Conservation (phyloP, 495 filamentous ascomycete genomes). For the Echria macrotheca region DNA sequence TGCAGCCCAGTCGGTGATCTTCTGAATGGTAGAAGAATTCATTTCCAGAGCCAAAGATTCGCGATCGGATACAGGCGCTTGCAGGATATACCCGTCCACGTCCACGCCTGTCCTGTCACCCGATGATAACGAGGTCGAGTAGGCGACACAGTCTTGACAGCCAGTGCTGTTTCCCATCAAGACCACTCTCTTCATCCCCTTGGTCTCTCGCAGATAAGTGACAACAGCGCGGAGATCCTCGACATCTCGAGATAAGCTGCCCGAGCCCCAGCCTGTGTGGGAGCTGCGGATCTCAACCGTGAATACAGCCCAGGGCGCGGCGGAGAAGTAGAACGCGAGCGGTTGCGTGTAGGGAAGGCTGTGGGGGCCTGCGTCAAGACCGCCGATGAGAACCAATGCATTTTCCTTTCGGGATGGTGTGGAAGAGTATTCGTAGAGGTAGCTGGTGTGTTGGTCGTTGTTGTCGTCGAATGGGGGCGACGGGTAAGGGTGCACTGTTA, state of each 20-base stretch:
- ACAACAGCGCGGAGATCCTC: slow-evolving; percentile 65
- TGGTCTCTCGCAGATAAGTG: slow-evolving; percentile 51
- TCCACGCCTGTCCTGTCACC: slow-evolving; percentile 30
- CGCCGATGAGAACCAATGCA: slow-evolving; percentile 74
- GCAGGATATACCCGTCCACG: slow-evolving; percentile 77
- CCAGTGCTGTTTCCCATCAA: slow-evolving; percentile 64
- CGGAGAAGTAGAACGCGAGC: neutral
- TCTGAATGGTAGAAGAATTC: no score
- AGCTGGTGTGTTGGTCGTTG: neutral
- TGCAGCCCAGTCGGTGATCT: slow-evolving; percentile 19
- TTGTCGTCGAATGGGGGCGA: no score
- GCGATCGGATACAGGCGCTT: slow-evolving; percentile 75
- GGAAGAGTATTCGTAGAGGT: slow-evolving; percentile 29
- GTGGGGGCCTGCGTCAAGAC: slow-evolving; percentile 67
- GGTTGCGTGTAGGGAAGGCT: neutral
- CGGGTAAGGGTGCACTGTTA: slow-evolving; percentile 1
- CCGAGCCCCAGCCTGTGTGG: slow-evolving; percentile 67
- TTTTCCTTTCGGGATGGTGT: slow-evolving; percentile 51
- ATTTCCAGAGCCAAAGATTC: slow-evolving; percentile 47
- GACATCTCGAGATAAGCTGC: slow-evolving; percentile 62
- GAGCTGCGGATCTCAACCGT: slow-evolving; percentile 42
- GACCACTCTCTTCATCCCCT: slow-evolving; percentile 1
- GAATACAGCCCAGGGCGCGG: slow-evolving; percentile 32
- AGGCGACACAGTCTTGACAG: slow-evolving; percentile 78
- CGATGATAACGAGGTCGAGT: no score